Evolutionary conservation across 257 asterid genomes (phyloP), one percentile per base, ranked within the genome.

Genomic region (Przewalskia tangutica): DNA sequence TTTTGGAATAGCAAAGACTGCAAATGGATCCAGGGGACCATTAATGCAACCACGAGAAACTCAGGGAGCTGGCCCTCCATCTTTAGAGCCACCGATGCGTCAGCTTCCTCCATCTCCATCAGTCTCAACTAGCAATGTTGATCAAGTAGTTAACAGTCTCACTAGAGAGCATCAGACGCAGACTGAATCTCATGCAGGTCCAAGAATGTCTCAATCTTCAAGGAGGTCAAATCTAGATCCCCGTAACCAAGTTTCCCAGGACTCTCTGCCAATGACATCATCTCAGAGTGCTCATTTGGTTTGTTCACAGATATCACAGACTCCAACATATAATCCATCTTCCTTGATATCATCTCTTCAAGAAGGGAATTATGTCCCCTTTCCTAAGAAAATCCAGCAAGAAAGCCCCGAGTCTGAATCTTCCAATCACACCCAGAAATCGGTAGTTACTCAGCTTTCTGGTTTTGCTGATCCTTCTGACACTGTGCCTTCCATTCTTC

Each of bases 81-180:
- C 92, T 12, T 83, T 85, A 36, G 85, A 89, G 79, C 62, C 89
- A 56, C 77, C 82, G 59, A 75, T 86, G 89, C 86, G 82, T 80
- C 92, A 87, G 75, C 88, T 64, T 75, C 84, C 89, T 77, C 85
- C 91, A 12, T 88, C 94, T n/a, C 90, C 95, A 64, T 68, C 94
- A 75, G 58, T 84, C 75, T 65, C 85, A 23, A 78, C 84, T 23
- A 81, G 50, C 55, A 78, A 80, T 78, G 77, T 77, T 8, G 81
- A 46, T 84, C 92, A 86, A 60, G 83, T 81, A 81, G 81, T 79
- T 53, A 88, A 84, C 81, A 87, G 81, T 85, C 78, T 82, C 59
- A 40, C 87, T 56, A 94, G 89, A 77, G 87, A 87, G 82, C 88
- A 87, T 82, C 90, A 86, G 18, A 79, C 83, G 4, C 81, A 87